These are phyloP conservation scores for Termitomyces sp. DNA, from an alignment of 1,284 basidiomycete species.

Conservation along the genomic window DNA sequence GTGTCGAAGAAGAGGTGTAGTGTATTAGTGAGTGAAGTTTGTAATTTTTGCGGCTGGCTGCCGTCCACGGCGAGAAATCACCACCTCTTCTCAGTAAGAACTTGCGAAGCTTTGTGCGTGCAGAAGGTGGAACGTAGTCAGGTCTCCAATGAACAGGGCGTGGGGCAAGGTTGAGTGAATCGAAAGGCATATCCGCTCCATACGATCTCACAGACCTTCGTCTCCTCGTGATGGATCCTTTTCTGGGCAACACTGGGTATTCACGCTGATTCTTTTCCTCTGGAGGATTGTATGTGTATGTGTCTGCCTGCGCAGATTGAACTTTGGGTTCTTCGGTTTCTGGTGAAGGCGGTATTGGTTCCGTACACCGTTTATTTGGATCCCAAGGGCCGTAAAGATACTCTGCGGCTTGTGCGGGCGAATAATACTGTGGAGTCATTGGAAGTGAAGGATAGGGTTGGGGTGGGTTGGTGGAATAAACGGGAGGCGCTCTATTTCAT, in stretches of 20 bases:
- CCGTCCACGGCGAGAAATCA: not conserved
- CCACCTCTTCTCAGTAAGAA: slow-evolving; percentile 5
- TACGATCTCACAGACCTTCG: not conserved
- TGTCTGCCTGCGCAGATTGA: not conserved
- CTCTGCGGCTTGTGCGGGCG: not conserved
- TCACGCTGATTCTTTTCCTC: not conserved
- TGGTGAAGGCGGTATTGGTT: slow-evolving; percentile 8
- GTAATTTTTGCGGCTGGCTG: not conserved
- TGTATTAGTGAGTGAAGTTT: slow-evolving; percentile 14
- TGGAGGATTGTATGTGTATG: not conserved
- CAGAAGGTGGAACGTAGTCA: slow-evolving; percentile 16
- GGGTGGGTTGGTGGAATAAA: not conserved
- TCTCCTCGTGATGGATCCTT: not conserved
- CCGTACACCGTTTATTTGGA: not conserved
- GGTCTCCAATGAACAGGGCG: slow-evolving; percentile 18
- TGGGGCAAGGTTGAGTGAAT: slow-evolving; percentile 14
- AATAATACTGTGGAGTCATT: not conserved
- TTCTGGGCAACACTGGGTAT: not conserved
- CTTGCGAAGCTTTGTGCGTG: not conserved
- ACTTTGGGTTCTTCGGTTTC: not conserved
- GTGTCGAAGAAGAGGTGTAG: slow-evolving; percentile 6
- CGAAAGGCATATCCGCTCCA: slow-evolving; percentile 5
- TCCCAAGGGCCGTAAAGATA: not conserved
- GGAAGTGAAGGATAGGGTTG: not conserved
- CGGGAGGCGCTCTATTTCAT: not conserved